Base-by-base conservation (phyloP, 1,284 basidiomycete genomes). In the Trichosporon coremiiforme region DNA sequence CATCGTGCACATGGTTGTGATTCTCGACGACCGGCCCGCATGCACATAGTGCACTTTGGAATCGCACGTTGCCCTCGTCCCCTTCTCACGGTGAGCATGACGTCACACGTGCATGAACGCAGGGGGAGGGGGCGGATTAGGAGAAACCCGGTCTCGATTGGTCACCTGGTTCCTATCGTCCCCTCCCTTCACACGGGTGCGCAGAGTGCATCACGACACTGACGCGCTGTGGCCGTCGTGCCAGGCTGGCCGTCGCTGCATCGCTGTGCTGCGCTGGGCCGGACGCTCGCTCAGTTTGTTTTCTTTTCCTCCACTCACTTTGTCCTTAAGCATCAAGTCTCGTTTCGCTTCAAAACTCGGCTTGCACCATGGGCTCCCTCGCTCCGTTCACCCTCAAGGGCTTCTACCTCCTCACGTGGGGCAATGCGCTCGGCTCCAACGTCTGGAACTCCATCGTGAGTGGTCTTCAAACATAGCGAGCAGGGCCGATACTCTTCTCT, bases 321-420 rank as follows among this genome's bases (percentile, higher is more conserved):
- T 6, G 55, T 31, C 10, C n/a, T n/a, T 20, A 13, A 6, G 41
- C 2, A 12, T 15, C 55, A 33, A 33, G 33, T 8, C 3, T 33
- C 33, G 4, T 33, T 33, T 5, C 7, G 15, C 29, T 60, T 17
- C n/a, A n/a, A n/a, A 60, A 29, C 2, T 33, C 36, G 36, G 9
- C 31, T 13, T n/a, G 20, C 57, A 60, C 31, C 25, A 60, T 60
- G 57, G 36, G 47, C 47, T 53, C 75, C 10, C 77, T 83, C 20
- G 79, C 80, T 50, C 83, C 83, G 0, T 81, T 82, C 76, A 82
- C 81, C 10, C 72, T 82, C 69, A 80, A 82, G 73, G 83, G 80
- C 15, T 82, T 81, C 71, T 84, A 84, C 75, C 82, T 84, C 73
- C 71, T 83, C 50, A 82, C 80, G 1, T 84, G 82, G 82, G 83